Conservation (phyloP, 768 basidiomycete species). For the Phlebiopsis flavidoalba region DNA sequence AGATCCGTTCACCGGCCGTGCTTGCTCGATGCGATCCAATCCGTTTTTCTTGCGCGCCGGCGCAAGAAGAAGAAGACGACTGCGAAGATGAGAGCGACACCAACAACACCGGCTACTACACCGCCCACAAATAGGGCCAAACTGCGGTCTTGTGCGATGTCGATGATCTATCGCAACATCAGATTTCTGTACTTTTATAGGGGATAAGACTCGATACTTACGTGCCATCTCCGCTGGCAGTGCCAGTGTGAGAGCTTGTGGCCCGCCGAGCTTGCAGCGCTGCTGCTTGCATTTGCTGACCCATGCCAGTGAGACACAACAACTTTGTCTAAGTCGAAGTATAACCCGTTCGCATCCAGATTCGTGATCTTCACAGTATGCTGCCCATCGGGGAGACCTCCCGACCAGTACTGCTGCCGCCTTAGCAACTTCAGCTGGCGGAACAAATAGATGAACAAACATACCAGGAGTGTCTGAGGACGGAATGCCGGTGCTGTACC, state of each 20-base stretch:
- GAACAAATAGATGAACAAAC: background rate
- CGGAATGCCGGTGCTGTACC: background rate
- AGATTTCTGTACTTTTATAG: background rate
- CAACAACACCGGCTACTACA: background rate
- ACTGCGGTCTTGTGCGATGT: background rate
- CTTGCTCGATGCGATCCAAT: constrained; percentile 1
- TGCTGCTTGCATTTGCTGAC: background rate
- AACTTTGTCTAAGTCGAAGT: background rate
- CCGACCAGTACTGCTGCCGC: background rate
- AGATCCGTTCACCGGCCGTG: background rate
- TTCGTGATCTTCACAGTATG: constrained; percentile 1
- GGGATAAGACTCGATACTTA: background rate
- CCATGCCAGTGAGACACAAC: background rate
- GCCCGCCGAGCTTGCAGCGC: background rate
- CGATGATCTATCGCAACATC: background rate
- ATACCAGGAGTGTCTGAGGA: constrained; percentile 5
- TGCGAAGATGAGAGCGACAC: background rate
- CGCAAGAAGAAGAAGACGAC: background rate
- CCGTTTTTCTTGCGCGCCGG: background rate
- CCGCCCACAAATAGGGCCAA: background rate
- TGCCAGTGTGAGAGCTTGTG: background rate
- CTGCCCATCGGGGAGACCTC: background rate
- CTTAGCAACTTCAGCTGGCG: background rate
- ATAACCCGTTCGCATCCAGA: background rate
- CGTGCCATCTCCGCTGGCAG: background rate